Percentiles rank a stretch among this genome's conserved stretches.
Evolutionary conservation across 345 rosid species (phyloP).

Genomic region (Ceriops zippeliana): DNA sequence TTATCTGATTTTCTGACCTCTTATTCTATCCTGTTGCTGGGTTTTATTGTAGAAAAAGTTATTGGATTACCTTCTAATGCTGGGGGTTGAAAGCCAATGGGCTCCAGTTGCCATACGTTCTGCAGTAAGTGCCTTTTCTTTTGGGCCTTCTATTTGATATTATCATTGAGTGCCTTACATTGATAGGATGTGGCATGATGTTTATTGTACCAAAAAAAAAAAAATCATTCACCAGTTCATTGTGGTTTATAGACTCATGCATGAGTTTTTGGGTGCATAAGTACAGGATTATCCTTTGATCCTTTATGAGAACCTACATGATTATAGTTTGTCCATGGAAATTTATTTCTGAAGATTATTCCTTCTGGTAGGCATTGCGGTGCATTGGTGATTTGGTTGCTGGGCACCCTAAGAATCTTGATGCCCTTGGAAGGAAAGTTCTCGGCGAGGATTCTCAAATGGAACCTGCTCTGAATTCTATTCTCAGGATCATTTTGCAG

Average conservation of each 20-base stretch:
- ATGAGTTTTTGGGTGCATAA: neutral
- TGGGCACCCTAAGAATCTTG: constrained; percentile 74
- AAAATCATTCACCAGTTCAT: neutral
- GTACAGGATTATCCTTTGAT: neutral
- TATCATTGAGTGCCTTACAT: neutral
- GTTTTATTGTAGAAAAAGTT: constrained; percentile 57
- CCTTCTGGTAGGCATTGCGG: constrained; percentile 59
- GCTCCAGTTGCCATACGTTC: constrained; percentile 87
- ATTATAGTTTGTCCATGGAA: neutral
- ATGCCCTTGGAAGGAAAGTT: constrained; percentile 78
- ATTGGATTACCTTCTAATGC: constrained; percentile 73
- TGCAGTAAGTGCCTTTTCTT: constrained; percentile 45
- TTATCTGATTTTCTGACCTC: neutral
- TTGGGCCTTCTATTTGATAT: constrained; percentile 2
- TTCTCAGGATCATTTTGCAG: constrained; percentile 81
- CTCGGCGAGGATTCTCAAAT: constrained; percentile 88
- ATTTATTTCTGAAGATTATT: constrained; percentile 16
- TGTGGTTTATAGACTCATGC: neutral
- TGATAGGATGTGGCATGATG: neutral
- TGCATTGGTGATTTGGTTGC: constrained; percentile 78
- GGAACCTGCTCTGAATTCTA: constrained; percentile 90
- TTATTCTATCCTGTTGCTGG: constrained; percentile 22
- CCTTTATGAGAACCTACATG: neutral
- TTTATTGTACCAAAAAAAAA: neutral
- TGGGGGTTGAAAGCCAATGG: constrained; percentile 97